Conservation (phyloP, 257 asterid genomes). For the Solanum virginianum region DNA sequence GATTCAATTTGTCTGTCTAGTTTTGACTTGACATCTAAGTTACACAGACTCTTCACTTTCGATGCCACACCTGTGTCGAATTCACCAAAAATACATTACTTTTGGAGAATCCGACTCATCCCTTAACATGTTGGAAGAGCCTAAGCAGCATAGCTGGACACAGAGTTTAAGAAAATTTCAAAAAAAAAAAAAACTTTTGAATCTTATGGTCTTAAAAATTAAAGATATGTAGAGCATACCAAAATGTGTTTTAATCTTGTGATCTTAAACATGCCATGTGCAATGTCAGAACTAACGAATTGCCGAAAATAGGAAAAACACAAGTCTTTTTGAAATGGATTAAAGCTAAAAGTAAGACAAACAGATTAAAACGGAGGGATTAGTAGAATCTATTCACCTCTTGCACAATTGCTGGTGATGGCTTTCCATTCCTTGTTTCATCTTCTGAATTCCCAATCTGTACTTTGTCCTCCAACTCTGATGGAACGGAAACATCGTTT, state of each 20-base stretch:
- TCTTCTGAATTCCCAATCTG: conserved; percentile 37
- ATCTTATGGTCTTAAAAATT: too few relatives aligned
- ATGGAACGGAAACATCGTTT: conserved; percentile 68
- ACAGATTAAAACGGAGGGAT: not conserved
- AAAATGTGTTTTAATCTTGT: not conserved
- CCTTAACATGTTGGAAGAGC: too few relatives aligned
- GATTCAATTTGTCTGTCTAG: too few relatives aligned
- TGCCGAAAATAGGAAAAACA: not conserved
- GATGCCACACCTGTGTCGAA: too few relatives aligned
- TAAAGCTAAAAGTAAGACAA: not conserved
- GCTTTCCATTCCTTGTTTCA: conserved; percentile 43
- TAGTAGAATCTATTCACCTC: conserved; percentile 28
- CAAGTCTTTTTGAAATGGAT: not conserved
- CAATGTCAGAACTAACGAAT: not conserved
- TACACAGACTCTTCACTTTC: too few relatives aligned
- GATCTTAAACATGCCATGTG: not conserved
- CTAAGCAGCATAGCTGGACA: too few relatives aligned
- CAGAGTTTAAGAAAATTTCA: too few relatives aligned
- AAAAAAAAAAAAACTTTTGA: too few relatives aligned
- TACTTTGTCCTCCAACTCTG: conserved; percentile 65
- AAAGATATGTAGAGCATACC: not conserved
- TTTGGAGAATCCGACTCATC: too few relatives aligned
- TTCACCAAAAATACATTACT: too few relatives aligned
- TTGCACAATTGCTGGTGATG: conserved; percentile 43
- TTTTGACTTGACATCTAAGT: too few relatives aligned